Percentiles rank a stretch among this genome's conserved stretches.
Conservation (phyloP, 1,139 yeast species). For the Protomyces inundatus region DNA sequence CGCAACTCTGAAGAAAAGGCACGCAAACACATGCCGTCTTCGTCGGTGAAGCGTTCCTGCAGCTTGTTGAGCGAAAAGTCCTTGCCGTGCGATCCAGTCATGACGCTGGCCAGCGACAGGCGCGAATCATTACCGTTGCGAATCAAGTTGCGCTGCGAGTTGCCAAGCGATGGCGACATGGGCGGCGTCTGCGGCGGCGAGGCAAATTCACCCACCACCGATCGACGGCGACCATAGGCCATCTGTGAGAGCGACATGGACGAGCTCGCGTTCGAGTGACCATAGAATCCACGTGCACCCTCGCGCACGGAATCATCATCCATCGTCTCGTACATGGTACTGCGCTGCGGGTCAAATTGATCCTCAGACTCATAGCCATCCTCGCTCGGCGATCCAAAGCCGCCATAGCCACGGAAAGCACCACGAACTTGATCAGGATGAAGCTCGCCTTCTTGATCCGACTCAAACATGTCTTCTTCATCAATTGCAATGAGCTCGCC, state of each 20-base stretch:
- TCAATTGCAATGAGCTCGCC: slow-evolving; percentile 25
- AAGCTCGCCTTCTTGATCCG: slow-evolving; percentile 18
- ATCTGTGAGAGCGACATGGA: slow-evolving; percentile 22
- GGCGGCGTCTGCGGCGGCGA: slow-evolving; percentile 24
- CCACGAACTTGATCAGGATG: slow-evolving; percentile 25
- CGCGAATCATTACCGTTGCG: slow-evolving; percentile 24
- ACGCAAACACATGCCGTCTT: slow-evolving; percentile 27
- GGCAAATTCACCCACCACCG: slow-evolving; percentile 7
- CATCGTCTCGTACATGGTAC: slow-evolving; percentile 20
- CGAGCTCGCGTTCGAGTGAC: slow-evolving; percentile 23
- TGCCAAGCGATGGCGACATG: slow-evolving; percentile 22
- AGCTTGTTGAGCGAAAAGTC: slow-evolving; percentile 27
- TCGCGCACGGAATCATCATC: slow-evolving; percentile 24
- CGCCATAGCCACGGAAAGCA: slow-evolving; percentile 24
- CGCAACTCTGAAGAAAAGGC: slow-evolving; percentile 24
- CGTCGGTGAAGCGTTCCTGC: slow-evolving; percentile 27
- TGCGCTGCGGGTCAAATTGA: slow-evolving; percentile 22
- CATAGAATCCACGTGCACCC: slow-evolving; percentile 12
- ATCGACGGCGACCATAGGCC: slow-evolving; percentile 9
- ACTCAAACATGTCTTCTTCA: slow-evolving; percentile 18
- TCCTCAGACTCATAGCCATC: slow-evolving; percentile 25
- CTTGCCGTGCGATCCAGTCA: slow-evolving; percentile 24
- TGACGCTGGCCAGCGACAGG: slow-evolving; percentile 29
- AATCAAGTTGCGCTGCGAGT: slow-evolving; percentile 19
- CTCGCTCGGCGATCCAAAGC: slow-evolving; percentile 23